Base-by-base conservation (phyloP, 1,284 basidiomycete genomes). In the Leccinum fallax region DNA sequence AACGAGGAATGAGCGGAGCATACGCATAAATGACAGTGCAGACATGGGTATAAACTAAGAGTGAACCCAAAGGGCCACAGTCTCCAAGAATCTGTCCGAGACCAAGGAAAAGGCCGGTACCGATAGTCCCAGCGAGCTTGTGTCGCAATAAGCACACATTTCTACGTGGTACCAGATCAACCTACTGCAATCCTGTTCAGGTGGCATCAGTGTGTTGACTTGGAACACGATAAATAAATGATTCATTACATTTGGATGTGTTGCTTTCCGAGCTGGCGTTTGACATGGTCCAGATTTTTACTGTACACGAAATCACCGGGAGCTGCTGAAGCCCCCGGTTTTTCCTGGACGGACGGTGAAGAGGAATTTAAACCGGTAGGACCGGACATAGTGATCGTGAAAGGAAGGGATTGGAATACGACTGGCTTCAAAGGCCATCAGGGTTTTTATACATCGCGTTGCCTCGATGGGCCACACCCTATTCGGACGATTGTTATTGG, bases 61-160 rank as follows among this genome's bases (percentile, higher is more conserved):
- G 78, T 38, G 86, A 85, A 61, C 84, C 89, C 52, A 83, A 74
- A 51, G 85, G 89, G 15, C 89, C 88, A 59, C 84, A 83, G 13
- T 70, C 74, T 13, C 73, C 68, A 15, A 90, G 78, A 4, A 87
- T 81, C 58, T 81, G 78, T 21, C 93, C 93, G 13, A 89, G 88
- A 64, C 92, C 92, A 49, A 95, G 80, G 80, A 95, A 95, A 21
- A 93, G 80, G 71, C 91, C 92, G 1, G 90, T 93, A 51, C 89
- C 89, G 63, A 90, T 84, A 34, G 86, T 89, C 40, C 89, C 89
- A 60, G 87, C 87, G 69, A 89, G 87, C 86, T 89, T 54, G 57
- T 60, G 36, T 67, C 26, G 58, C 8, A 38, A 48, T 64, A 59
- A 63, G 26, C n/a, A 10, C 32, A 16, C 13, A 21, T 36, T 21